A percentile compares a stretch with the other conserved stretches of the same genome.
These are phyloP conservation scores for Pelargonium fulgidum DNA, from an alignment of 441 rosid species.

Conservation along the genomic window DNA sequence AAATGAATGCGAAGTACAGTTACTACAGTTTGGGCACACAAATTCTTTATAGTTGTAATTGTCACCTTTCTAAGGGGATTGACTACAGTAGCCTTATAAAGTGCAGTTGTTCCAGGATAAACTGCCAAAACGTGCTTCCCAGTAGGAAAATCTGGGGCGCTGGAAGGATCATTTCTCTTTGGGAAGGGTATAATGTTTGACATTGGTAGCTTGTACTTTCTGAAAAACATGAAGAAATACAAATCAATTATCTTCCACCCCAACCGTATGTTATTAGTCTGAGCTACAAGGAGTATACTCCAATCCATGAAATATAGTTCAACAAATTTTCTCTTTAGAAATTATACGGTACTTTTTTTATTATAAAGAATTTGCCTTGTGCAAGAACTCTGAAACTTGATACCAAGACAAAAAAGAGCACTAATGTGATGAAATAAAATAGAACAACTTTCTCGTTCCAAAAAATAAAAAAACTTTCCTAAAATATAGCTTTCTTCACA, in stretches of 20 bases:
- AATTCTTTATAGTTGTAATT: not conserved
- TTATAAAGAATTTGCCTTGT: not conserved
- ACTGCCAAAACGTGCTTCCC: slow-evolving; percentile 86
- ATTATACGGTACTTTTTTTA: not conserved
- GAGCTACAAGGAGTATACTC: not conserved
- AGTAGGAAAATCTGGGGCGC: slow-evolving; percentile 49
- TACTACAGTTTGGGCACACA: not conserved
- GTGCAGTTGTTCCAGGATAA: slow-evolving; percentile 96
- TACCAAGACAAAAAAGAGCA: no score
- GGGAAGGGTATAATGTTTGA: slow-evolving; percentile 83
- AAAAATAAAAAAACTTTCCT: not conserved
- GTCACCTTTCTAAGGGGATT: slow-evolving; percentile 65
- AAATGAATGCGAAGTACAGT: slow-evolving; percentile 9
- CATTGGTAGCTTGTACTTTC: slow-evolving; percentile 78
- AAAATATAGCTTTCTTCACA: not conserved
- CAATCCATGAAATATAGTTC: not conserved
- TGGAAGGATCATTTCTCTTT: slow-evolving; percentile 57
- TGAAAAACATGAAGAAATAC: slow-evolving; percentile 20
- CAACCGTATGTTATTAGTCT: not conserved
- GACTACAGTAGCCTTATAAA: slow-evolving; percentile 87
- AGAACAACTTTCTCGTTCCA: not conserved
- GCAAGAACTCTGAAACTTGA: not conserved
- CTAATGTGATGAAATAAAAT: no score
- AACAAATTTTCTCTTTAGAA: not conserved
- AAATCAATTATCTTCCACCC: not conserved